Base-by-base conservation (phyloP, 179 eudicot species). In the Beta lomatogona region DNA sequence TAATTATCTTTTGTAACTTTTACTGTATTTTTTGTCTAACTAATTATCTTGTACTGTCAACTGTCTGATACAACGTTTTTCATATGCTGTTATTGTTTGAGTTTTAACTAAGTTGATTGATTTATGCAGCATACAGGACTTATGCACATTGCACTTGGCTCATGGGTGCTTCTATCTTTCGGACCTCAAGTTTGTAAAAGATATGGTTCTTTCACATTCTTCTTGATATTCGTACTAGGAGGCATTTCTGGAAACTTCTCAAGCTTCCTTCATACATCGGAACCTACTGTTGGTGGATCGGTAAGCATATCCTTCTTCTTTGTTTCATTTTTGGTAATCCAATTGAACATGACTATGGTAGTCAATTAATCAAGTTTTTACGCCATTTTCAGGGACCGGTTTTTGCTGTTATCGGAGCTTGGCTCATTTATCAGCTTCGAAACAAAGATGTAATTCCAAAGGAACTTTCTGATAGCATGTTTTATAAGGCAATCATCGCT, bases 271-370 rank as follows among this genome's bases (percentile, higher is more conserved):
- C 97, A 94, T 74, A 93, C 93, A 4, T 86, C 98, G 36, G 97
- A 90, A 59, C 86, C 97, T 74, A 89, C 97, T 64, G 98, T 94
- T 70, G 95, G 98, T 70, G 98, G 98, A 83, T 90, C 97, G 69
- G 98, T 94, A 88, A 84, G 92, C 57, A 75, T 16, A 55, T 55
- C 36, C 58, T n/a, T 0, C 63, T 14, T 61, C 45, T 52, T 53
- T 77, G 46, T 45, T 68, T 19, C 67, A 46, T 22, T 1, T 22
- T 69, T 16, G 36, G 12, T 81, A 53, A 22, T 31, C 13, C 14
- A 15, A 66, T 48, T 10, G 10, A 12, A 50, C 11, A 45, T 10
- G 18, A 45, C 31, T 8, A 44, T 28, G 19, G 48, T 0, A 7
- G 4, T 14, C 5, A 10, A 41, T 65, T 73, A 44, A 75, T 74